Base-by-base conservation (phyloP, 306 rosid genomes). In the Castanea crenata region DNA sequence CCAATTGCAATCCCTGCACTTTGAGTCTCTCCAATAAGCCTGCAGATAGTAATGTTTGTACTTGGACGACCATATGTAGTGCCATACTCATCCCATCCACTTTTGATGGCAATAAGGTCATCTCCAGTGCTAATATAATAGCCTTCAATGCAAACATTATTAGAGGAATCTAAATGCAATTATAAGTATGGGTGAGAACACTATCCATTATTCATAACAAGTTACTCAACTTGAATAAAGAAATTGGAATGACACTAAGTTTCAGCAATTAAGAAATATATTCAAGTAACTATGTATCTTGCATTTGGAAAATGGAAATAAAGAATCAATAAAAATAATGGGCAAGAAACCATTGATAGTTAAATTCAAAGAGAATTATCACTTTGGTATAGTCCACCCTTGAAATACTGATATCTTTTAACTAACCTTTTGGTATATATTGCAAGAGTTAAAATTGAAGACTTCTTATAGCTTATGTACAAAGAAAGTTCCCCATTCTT, bases 61-160 rank as follows among this genome's bases (percentile, higher is more conserved):
- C 93, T 86, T 3, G 97, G 97, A 35, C 88, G 92, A 52, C 88
- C 92, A 16, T 80, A 90, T 23, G 88, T 83, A 69, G 83, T 90
- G 74, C 97, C 97, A 74, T 89, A 90, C 83, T 92, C 92, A 71
- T 92, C 97, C 97, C 97, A 92, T 23, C 97, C 97, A 55, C 93
- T 92, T 84, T 92, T 92, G 79, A 92, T 89, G 67, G 95, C 86
- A 61, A 92, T 86, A 75, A 90, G 79, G 82, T 92, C 97, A 80
- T 92, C 95, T n/a, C 95, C 97, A 0, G 97, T 90, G 83, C 94
- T 89, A 75, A 92, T 92, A 77, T 90, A 86, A 77, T 92, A 92
- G 86, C 87, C 97, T 78, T 92, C 95, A 75, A 92, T 92, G 86
- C 94, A 90, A 62, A 92, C 91, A 73, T 85, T 72, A 46, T 90